phyloP scores from a whole-genome alignment of 2,329 filamentous ascomycete genomes.

The Alternaria dauci region DNA sequence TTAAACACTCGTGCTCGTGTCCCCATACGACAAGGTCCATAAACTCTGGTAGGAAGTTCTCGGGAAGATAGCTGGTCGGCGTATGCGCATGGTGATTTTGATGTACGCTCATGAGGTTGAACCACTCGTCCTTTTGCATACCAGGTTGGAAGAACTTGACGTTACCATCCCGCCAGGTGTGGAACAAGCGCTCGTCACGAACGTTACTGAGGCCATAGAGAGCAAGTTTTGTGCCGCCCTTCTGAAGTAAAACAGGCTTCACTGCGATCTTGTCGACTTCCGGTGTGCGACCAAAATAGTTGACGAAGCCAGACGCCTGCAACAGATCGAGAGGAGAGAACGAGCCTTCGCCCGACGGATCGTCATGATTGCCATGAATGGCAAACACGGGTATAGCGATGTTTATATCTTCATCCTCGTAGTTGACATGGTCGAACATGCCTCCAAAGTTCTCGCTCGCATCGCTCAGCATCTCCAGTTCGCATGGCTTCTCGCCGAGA shows the following conservation, averaged over 20 bases:
- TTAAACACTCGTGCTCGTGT: slow-evolving; percentile 95
- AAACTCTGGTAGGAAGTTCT: slow-evolving; percentile 90
- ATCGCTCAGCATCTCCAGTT: slow-evolving; percentile 93
- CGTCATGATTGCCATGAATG: slow-evolving; percentile 98
- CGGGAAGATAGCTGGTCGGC: slow-evolving; percentile 90
- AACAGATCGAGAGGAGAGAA: slow-evolving; percentile 89
- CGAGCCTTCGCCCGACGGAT: slow-evolving; percentile 95
- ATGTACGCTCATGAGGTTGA: slow-evolving; percentile 93
- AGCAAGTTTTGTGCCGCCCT: slow-evolving; percentile 90
- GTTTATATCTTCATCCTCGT: slow-evolving; percentile 97
- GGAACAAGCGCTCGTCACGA: slow-evolving; percentile 90
- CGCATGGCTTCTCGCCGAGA: slow-evolving; percentile 92
- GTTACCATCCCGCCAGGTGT: slow-evolving; percentile 90
- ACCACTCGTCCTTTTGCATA: slow-evolving; percentile 86
- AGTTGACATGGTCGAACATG: slow-evolving; percentile 93
- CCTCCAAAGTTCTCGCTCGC: slow-evolving; percentile 88
- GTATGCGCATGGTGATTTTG: slow-evolving; percentile 96
- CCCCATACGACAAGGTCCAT: slow-evolving; percentile 95
- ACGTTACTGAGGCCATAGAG: slow-evolving; percentile 96
- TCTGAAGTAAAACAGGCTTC: slow-evolving; percentile 91
- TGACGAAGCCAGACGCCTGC: slow-evolving; percentile 88
- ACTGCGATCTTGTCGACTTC: slow-evolving; percentile 93
- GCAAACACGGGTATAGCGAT: slow-evolving; percentile 97
- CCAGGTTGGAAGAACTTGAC: slow-evolving; percentile 92
- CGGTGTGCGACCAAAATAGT: slow-evolving; percentile 92